Conservation (phyloP, 192 early-diverging fungal genomes). For the Gryganskiella cystojenkinii region DNA sequence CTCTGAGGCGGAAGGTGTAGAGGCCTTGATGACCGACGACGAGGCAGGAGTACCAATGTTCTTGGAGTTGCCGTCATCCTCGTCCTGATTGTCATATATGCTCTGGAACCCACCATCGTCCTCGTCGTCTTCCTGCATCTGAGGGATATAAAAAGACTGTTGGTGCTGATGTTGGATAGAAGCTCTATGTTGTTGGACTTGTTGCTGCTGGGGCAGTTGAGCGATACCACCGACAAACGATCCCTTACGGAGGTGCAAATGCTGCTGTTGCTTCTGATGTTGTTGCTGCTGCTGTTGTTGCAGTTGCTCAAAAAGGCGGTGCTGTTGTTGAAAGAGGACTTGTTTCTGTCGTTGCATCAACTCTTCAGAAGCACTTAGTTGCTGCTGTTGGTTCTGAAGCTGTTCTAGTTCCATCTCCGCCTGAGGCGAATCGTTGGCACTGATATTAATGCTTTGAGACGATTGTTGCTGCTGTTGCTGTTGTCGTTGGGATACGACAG, state of each 20-base stretch:
- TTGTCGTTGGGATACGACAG: slow-evolving; percentile 1
- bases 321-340: slow-evolving; percentile 36
- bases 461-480: slow-evolving; percentile 14
- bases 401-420: slow-evolving; percentile 13
- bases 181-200: slow-evolving; percentile 11
- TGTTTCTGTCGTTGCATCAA: slow-evolving; percentile 21
- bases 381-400: neutral
- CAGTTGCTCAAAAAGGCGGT: slow-evolving; percentile 4
- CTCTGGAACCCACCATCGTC: slow-evolving; percentile 12
- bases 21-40: neutral
- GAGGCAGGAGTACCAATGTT: neutral
- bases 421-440: slow-evolving; percentile 28
- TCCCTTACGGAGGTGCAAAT: slow-evolving; percentile 13
- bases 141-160: slow-evolving; percentile 45
- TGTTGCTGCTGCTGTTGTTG: slow-evolving; percentile 23
- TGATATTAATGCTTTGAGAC: slow-evolving; percentile 38
- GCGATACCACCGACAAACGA: neutral
- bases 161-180: slow-evolving; percentile 44
- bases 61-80: neutral
- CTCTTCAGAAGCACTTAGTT: neutral
- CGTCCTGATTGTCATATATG: neutral
- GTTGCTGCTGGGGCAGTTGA: neutral
- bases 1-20: too few species aligned
- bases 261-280: slow-evolving; percentile 17
- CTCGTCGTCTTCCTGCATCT: slow-evolving; percentile 44